Evolutionary conservation across 2,329 filamentous ascomycete species (phyloP).

Genomic region (Fusarium metavorans): DNA sequence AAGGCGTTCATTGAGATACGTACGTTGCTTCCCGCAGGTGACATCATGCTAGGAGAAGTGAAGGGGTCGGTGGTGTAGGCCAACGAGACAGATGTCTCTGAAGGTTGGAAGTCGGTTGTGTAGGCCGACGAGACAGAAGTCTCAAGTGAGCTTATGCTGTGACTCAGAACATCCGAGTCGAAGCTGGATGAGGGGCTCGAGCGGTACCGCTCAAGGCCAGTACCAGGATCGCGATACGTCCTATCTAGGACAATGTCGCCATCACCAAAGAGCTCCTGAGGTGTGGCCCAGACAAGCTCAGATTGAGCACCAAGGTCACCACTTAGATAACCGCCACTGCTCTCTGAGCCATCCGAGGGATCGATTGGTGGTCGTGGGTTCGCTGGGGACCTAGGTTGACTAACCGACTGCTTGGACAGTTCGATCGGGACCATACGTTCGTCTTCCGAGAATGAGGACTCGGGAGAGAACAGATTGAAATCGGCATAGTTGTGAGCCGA

Average conservation of each 20-base stretch:
- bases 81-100: neutral
- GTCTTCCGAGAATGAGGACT: conserved; percentile 61
- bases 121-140: neutral
- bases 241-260: conserved; percentile 17
- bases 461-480: conserved; percentile 68
- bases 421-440: conserved; percentile 55
- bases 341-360: conserved; percentile 9
- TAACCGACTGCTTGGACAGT: conserved; percentile 32
- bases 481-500: conserved; percentile 59
- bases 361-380: conserved; percentile 24
- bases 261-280: conserved; percentile 15
- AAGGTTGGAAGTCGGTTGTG: conserved; percentile 1
- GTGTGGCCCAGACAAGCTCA: neutral
- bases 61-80: neutral
- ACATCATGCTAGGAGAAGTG: conserved; percentile 1
- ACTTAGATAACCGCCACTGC: neutral
- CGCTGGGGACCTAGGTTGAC: conserved; percentile 32
- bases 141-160: conserved; percentile 1
- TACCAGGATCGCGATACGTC: conserved; percentile 35
- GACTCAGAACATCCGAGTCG: conserved; percentile 7
- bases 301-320: conserved; percentile 15
- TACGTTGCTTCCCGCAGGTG: conserved; percentile 32
- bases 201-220: conserved; percentile 14
- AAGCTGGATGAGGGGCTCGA: conserved; percentile 11
- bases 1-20: neutral